These are phyloP conservation scores for Primulina eburnea DNA, from an alignment of 257 asterid genomes.

Conservation along the genomic window DNA sequence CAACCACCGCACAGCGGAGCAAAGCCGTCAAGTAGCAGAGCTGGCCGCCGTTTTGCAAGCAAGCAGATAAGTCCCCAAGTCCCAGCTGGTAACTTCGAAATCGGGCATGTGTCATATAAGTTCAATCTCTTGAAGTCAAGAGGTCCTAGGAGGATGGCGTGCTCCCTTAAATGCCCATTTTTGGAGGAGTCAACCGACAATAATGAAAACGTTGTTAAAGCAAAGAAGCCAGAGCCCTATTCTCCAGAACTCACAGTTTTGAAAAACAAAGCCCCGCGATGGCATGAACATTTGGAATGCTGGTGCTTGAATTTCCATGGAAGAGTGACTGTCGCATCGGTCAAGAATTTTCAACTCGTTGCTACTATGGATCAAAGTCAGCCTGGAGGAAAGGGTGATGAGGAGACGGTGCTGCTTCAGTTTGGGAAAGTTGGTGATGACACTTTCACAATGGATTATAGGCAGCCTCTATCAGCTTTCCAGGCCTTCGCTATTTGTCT, in stretches of 20 bases:
- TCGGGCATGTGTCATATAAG: slow-evolving; percentile 77
- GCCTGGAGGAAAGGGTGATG: slow-evolving; percentile 76
- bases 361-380: slow-evolving; percentile 74
- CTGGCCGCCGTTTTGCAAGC: slow-evolving; percentile 76
- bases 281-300: slow-evolving; percentile 93
- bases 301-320: slow-evolving; percentile 99
- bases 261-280: slow-evolving; percentile 85
- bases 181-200: slow-evolving; percentile 29
- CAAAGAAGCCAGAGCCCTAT: slow-evolving; percentile 26
- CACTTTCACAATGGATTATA: slow-evolving; percentile 77
- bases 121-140: slow-evolving; percentile 88
- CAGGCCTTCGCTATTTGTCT: slow-evolving; percentile 94
- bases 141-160: slow-evolving; percentile 91
- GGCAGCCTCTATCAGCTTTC: slow-evolving; percentile 89
- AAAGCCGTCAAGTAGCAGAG: slow-evolving; percentile 67
- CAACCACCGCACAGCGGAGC: slow-evolving; percentile 80
- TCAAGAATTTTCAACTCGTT: slow-evolving; percentile 82
- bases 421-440: slow-evolving; percentile 86
- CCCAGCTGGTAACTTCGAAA: slow-evolving; percentile 76
- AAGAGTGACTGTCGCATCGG: slow-evolving; percentile 90
- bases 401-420: slow-evolving; percentile 82
- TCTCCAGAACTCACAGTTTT: slow-evolving; percentile 41
- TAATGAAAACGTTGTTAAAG: slow-evolving; percentile 28
- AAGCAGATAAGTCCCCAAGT: slow-evolving; percentile 93
- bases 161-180: slow-evolving; percentile 52